These are phyloP conservation scores for Zizania palustris DNA, from an alignment of 202 grass and related monocot genomes.

Conservation along the genomic window DNA sequence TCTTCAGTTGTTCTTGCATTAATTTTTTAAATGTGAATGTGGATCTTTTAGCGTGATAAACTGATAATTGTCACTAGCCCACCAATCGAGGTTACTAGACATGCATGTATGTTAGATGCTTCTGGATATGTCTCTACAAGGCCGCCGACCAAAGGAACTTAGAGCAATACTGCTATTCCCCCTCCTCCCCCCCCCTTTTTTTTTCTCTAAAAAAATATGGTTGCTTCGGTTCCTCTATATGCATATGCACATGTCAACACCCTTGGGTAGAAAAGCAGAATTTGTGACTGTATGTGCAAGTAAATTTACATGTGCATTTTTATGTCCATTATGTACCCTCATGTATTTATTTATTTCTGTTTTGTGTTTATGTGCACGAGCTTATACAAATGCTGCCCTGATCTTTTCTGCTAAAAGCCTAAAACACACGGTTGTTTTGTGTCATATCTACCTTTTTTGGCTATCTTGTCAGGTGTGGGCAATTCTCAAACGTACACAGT, in stretches of 20 bases:
- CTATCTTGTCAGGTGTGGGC: not conserved
- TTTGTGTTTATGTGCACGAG: not conserved
- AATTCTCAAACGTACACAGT: not conserved
- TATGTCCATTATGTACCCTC: not conserved
- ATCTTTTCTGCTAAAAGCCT: not conserved
- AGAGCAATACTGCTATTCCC: not conserved
- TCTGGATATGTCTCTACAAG: not conserved
- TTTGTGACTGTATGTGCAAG: not conserved
- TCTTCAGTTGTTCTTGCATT: conserved; percentile 8
- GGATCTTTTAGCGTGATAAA: not conserved
- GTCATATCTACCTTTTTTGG: conserved; percentile 5
- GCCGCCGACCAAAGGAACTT: not conserved
- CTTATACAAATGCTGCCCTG: not conserved
- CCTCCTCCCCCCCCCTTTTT: no score
- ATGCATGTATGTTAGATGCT: not conserved
- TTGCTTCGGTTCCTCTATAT: not conserved
- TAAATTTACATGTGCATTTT: conserved; percentile 1
- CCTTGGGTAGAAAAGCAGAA: not conserved
- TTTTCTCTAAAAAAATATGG: not conserved
- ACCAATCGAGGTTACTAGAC: not conserved
- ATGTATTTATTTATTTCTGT: not conserved
- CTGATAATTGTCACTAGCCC: not conserved
- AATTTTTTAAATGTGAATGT: conserved; percentile 1
- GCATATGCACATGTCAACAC: not conserved
- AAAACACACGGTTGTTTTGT: not conserved